A percentile compares a stretch with the other conserved stretches of the same genome.
Evolutionary conservation across 768 basidiomycete genomes (phyloP).

Genomic region (Termitomyces heimii): DNA sequence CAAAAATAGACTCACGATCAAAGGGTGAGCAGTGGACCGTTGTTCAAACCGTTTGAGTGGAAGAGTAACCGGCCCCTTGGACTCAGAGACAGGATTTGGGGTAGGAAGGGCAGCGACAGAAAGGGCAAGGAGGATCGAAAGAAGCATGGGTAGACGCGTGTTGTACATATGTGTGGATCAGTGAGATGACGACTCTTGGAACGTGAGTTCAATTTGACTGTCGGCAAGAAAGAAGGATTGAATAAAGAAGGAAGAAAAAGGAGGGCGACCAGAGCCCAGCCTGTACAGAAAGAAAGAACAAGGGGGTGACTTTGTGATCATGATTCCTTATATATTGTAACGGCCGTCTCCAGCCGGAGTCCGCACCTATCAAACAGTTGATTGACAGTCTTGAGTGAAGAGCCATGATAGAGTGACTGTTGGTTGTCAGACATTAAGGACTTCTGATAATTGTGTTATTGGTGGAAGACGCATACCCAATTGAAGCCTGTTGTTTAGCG

Average conservation of each 20-base stretch:
- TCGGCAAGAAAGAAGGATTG: constrained; percentile 12
- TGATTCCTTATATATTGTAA: constrained; percentile 10
- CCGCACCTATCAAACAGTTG: background rate
- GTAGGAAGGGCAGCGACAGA: constrained; percentile 37
- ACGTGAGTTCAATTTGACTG: constrained; percentile 14
- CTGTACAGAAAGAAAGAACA: constrained; percentile 20
- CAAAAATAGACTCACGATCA: constrained; percentile 25
- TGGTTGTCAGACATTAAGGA: background rate
- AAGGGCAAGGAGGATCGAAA: constrained; percentile 42
- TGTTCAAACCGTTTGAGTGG: constrained; percentile 35
- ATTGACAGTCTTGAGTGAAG: background rate
- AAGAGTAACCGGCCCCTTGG: constrained; percentile 32
- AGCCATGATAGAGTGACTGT: background rate
- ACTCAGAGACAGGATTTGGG: constrained; percentile 12
- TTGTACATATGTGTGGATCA: constrained; percentile 13
- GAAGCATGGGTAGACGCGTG: constrained; percentile 57
- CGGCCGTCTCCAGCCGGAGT: constrained; percentile 9
- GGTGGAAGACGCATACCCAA: background rate
- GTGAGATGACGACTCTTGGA: constrained; percentile 18
- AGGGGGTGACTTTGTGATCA: background rate
- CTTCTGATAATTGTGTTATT: background rate
- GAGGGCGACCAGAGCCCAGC: constrained; percentile 20
- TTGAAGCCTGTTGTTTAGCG: background rate
- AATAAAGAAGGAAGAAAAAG: constrained; percentile 21
- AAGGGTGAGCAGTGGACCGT: constrained; percentile 25